Conservation (phyloP, 805 yeast species). For the Metschnikowia similis region DNA sequence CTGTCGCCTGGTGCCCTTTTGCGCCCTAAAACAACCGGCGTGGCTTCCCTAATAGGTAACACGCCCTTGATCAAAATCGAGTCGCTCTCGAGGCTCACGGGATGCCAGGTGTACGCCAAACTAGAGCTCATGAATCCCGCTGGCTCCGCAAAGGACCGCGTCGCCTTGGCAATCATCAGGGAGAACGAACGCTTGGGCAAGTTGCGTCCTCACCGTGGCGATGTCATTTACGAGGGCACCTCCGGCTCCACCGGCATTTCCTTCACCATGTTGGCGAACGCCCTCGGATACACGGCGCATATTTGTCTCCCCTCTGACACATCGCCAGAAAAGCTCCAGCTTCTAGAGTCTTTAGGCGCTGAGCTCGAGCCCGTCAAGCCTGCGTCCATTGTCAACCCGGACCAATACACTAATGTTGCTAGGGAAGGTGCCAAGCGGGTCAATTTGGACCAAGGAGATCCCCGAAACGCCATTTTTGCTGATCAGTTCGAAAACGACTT, state of each 20-base stretch:
- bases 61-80: conserved; percentile 78
- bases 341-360: conserved; percentile 76
- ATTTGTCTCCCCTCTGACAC: conserved; percentile 96
- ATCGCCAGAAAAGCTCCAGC: conserved; percentile 70
- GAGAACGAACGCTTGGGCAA: conserved; percentile 60
- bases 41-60: conserved; percentile 80
- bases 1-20: conserved; percentile 10
- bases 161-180: conserved; percentile 78
- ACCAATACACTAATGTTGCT: conserved; percentile 89
- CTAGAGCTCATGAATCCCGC: conserved; percentile 86
- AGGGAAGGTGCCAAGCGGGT: conserved; percentile 56
- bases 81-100: conserved; percentile 67
- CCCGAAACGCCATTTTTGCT: conserved; percentile 71
- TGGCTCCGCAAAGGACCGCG: conserved; percentile 93
- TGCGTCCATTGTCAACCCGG: conserved; percentile 90
- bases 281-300: conserved; percentile 84
- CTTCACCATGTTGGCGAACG: conserved; percentile 82
- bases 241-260: conserved; percentile 97
- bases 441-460: conserved; percentile 34
- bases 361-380: conserved; percentile 82
- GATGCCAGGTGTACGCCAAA: conserved; percentile 82
- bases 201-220: conserved; percentile 57
- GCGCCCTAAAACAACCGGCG: conserved; percentile 41
- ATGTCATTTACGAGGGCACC: conserved; percentile 88
- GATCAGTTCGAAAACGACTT: conserved; percentile 93